Evolutionary conservation across 306 rosid genomes (phyloP).

Genomic region (Rosa rugosa): DNA sequence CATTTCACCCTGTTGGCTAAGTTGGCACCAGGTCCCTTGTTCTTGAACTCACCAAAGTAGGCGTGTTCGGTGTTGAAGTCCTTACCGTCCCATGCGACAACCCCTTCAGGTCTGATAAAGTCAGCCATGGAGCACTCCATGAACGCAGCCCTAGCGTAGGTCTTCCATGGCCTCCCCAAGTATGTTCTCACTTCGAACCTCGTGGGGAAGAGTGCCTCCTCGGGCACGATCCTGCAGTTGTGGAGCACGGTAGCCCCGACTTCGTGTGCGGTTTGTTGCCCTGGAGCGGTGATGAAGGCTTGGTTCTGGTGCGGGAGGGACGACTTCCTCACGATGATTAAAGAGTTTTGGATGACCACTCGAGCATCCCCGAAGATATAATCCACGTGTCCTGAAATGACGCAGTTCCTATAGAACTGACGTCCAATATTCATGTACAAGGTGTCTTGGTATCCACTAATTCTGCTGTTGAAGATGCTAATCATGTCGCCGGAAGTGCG

Average conservation of each 20-base stretch:
- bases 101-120: slow-evolving; percentile 42
- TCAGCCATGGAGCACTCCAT: slow-evolving; percentile 60
- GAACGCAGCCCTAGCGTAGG: slow-evolving; percentile 39
- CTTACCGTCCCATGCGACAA: slow-evolving; percentile 36
- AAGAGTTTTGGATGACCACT: slow-evolving; percentile 53
- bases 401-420: slow-evolving; percentile 79
- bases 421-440: slow-evolving; percentile 53
- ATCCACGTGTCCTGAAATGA: slow-evolving; percentile 69
- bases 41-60: slow-evolving; percentile 59
- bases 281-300: slow-evolving; percentile 54
- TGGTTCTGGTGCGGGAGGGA: slow-evolving; percentile 31
- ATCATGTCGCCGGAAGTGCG: slow-evolving; percentile 54
- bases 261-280: slow-evolving; percentile 12
- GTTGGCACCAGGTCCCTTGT: slow-evolving; percentile 54
- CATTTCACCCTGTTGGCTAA: slow-evolving; percentile 47
- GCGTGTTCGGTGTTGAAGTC: slow-evolving; percentile 35
- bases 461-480: slow-evolving; percentile 54
- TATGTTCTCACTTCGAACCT: slow-evolving; percentile 38
- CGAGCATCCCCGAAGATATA: slow-evolving; percentile 65
- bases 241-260: slow-evolving; percentile 51
- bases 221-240: slow-evolving; percentile 53
- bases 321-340: slow-evolving; percentile 52
- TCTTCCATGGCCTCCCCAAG: slow-evolving; percentile 75
- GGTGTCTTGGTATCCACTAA: slow-evolving; percentile 69
- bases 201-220: slow-evolving; percentile 23